Evolutionary conservation across 179 eudicot genomes (phyloP).

Genomic region (Corrigiola litoralis): DNA sequence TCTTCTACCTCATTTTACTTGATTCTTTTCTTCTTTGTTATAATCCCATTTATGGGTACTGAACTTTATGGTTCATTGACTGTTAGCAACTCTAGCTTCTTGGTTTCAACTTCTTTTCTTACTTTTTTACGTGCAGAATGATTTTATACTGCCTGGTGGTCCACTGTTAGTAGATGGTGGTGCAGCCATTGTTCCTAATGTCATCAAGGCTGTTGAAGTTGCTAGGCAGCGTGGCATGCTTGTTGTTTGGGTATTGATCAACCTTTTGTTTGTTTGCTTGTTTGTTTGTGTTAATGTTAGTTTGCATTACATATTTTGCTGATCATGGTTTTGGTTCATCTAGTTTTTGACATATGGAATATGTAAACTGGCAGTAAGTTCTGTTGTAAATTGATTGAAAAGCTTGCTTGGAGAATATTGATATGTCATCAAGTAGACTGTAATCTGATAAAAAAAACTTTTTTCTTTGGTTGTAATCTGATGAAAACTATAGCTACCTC

Average conservation of each 20-base stretch:
- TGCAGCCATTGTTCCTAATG: constrained; percentile 74
- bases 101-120: no score
- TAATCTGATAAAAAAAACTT: no score
- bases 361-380: background rate
- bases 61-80: background rate
- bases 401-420: background rate
- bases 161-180: constrained; percentile 62
- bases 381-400: no score
- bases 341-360: no score
- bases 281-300: background rate
- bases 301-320: no score
- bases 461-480: background rate
- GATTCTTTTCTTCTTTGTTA: background rate
- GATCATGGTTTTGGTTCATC: no score
- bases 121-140: constrained; percentile 51
- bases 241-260: constrained; percentile 57
- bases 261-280: background rate
- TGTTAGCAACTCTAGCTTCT: no score
- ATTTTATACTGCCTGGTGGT: constrained; percentile 61
- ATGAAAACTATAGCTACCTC: background rate
- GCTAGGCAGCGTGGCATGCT: constrained; percentile 77
- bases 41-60: background rate
- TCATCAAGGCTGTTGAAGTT: constrained; percentile 69
- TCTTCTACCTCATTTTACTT: background rate
- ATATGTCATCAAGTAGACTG: background rate